A percentile compares a stretch with the other conserved stretches of the same genome.
These are phyloP conservation scores for Acanthamoeba castellanii DNA, from an alignment of 208 protist species.

Conservation along the genomic window DNA sequence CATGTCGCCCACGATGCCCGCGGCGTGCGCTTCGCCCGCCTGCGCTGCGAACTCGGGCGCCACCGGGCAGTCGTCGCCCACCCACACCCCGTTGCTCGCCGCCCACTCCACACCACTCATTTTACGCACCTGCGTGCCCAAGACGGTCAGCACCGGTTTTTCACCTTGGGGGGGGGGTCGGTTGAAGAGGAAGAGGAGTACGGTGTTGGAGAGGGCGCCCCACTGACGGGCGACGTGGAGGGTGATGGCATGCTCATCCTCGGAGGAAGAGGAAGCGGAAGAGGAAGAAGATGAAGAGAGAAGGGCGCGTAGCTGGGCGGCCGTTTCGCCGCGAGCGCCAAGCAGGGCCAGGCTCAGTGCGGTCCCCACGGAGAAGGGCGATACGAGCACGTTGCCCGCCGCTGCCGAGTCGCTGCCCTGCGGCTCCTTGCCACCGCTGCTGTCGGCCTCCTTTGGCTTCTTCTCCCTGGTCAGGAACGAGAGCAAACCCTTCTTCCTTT, in stretches of 20 bases:
- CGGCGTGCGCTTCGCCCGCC: not conserved
- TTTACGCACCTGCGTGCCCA: not conserved
- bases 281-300: not conserved
- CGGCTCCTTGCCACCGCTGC: too few relatives aligned
- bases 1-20: not conserved
- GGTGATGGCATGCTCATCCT: too few relatives aligned
- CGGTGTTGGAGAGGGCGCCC: too few relatives aligned
- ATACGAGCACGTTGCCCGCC: conserved; percentile 1
- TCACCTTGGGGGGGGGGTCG: too few relatives aligned
- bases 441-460: too few relatives aligned
- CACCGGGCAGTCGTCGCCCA: not conserved
- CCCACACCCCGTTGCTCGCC: not conserved
- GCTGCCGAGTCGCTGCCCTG: too few relatives aligned
- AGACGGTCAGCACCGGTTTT: too few relatives aligned
- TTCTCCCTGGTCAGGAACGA: too few relatives aligned
- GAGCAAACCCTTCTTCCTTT: too few relatives aligned
- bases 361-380: not conserved
- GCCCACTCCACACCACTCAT: not conserved
- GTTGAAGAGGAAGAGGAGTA: not conserved
- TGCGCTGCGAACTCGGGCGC: not conserved
- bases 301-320: not conserved
- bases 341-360: not conserved
- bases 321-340: not conserved
- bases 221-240: too few relatives aligned
- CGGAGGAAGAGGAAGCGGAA: too few relatives aligned